Conservation (phyloP, 805 yeast genomes). For the Kodamaea kaohsiungensis region DNA sequence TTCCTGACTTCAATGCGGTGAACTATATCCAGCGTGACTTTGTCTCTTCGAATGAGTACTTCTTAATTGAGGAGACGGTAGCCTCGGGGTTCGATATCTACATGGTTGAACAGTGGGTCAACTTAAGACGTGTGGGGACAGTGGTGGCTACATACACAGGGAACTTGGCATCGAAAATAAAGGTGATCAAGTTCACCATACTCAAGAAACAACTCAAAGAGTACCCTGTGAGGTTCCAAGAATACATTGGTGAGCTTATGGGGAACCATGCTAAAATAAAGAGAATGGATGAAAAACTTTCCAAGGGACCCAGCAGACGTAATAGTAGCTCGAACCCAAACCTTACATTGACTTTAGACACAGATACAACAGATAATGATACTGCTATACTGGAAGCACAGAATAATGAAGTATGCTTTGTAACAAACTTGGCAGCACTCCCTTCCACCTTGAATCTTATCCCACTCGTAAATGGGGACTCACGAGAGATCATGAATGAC, state of each 20-base stretch:
- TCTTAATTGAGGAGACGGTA: conserved; percentile 44
- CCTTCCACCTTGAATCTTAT: conserved; percentile 74
- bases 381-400: conserved; percentile 4
- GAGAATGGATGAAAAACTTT: conserved; percentile 30
- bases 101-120: conserved; percentile 93
- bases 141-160: conserved; percentile 87
- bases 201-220: conserved; percentile 45
- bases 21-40: conserved; percentile 45
- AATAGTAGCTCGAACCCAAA: conserved; percentile 3
- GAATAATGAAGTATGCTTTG: conserved; percentile 50
- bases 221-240: conserved; percentile 55
- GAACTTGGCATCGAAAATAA: conserved; percentile 60
- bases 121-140: conserved; percentile 64
- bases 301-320: conserved; percentile 6
- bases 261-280: conserved; percentile 72
- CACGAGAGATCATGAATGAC: conserved; percentile 48
- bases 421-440: conserved; percentile 79
- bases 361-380: neutral
- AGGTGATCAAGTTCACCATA: conserved; percentile 57
- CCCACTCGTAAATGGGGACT: conserved; percentile 64
- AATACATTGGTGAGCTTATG: conserved; percentile 65
- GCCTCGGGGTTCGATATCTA: conserved; percentile 84
- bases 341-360: neutral
- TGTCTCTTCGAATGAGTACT: conserved; percentile 34
- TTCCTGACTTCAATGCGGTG: conserved; percentile 62